Percentiles rank a stretch among this genome's conserved stretches.
Conservation (phyloP, 352 stramenopile species). For the Pythium utonaiense region DNA sequence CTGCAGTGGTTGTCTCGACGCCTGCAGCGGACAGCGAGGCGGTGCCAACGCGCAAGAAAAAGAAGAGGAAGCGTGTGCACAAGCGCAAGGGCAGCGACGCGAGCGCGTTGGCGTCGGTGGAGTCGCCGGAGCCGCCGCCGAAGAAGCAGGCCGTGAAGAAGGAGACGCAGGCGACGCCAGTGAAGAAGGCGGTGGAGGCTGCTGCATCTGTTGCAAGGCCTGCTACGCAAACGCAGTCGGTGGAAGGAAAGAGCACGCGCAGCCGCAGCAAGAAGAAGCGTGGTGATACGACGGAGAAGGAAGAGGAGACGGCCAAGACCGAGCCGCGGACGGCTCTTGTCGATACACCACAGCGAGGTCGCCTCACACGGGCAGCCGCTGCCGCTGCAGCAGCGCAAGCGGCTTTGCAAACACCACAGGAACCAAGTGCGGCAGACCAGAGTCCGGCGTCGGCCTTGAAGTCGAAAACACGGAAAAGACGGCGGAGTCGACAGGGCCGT, state of each 20-base stretch:
- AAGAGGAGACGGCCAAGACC: background rate
- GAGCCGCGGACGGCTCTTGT: background rate
- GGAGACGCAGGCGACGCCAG: background rate
- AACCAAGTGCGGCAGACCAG: background rate
- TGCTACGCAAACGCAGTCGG: background rate
- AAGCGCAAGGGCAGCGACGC: constrained; percentile 9
- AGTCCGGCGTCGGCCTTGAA: constrained; percentile 4
- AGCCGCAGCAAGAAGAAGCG: background rate
- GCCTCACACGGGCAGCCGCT: background rate
- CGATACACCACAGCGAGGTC: background rate
- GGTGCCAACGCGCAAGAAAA: constrained; percentile 17
- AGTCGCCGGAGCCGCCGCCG: background rate
- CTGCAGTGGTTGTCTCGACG: too few species aligned
- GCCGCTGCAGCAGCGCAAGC: background rate
- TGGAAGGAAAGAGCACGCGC: background rate
- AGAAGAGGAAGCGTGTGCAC: constrained; percentile 17
- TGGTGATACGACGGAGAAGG: background rate
- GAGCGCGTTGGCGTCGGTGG: background rate
- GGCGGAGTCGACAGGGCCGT: constrained; percentile 1
- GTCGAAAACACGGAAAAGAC: constrained; percentile 28
- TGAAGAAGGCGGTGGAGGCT: background rate
- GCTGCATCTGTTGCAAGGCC: background rate
- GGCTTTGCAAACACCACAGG: background rate
- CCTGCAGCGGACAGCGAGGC: background rate
- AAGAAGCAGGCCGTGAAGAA: constrained; percentile 3